Base-by-base conservation (phyloP, 331 rosid genomes). In the Arachis monticola region DNA sequence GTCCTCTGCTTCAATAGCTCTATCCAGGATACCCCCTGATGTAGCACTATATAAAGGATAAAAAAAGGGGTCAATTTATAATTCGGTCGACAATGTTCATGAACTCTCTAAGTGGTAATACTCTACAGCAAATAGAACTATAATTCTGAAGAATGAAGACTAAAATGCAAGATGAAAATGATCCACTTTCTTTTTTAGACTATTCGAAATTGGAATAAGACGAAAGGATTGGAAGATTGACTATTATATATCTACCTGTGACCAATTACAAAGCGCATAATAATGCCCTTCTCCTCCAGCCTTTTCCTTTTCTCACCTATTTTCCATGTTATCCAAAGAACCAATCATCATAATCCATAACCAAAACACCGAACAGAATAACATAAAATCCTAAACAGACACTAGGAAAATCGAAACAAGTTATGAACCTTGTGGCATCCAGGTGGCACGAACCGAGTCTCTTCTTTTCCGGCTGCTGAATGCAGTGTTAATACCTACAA, bases 1-100 rank as follows among this genome's bases (percentile, higher is more conserved):
- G 87, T 89, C 98, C 87, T 95, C 98, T 56, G 98, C 99, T 84
- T 92, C 99, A 82, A 95, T 79, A 64, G 99, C 97, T 87, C 99
- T 90, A 71, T 92, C 99, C 35, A 92, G 85, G 73, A 95, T 92
- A 75, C 99, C 98, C 59, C 99, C 98, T 11, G 99, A 88, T 61
- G 99, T 90, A 81, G 99, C 98, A 86, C 99, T 95, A 52, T 40
- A 79, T n/a, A 78, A 77, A 74, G 80, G 61, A 63, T 7, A 42
- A 47, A 64, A 60, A 55, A 4, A 79, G 3, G 35, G 10, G 70
- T 80, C 69, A 32, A 46, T 51, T 63, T 69, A 62, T 30, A 12
- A 60, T 70, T 57, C 27, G 12, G 70, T 53, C 17, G 31, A 31
- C 60, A 41, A 41, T 50, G 74, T 47, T 72, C 11, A 7, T 62